These are phyloP conservation scores for Erodium texanum DNA, from an alignment of 441 rosid genomes.

Conservation along the genomic window DNA sequence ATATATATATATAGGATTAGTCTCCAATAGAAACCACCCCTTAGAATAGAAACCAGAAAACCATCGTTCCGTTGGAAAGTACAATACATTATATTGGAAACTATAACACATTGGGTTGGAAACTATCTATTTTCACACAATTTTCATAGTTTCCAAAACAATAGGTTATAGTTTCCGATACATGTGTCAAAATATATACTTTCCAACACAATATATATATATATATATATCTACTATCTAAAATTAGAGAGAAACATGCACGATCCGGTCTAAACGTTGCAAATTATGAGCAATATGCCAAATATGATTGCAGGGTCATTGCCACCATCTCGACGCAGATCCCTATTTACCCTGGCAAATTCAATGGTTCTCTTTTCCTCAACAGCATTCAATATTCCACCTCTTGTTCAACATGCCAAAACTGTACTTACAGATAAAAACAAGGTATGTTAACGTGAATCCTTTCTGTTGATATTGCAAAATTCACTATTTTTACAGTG, in stretches of 20 bases:
- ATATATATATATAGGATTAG: no score
- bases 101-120: no score
- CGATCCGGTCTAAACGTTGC: background rate
- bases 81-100: no score
- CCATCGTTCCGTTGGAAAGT: no score
- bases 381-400: constrained; percentile 50
- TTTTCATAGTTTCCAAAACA: no score
- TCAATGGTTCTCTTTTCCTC: constrained; percentile 88
- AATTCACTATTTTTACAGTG: constrained; percentile 11
- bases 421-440: constrained; percentile 43
- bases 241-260: background rate
- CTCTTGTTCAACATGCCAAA: constrained; percentile 50
- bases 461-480: constrained; percentile 12
- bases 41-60: no score
- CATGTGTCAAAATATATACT: no score
- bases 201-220: no score
- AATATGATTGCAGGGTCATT: constrained; percentile 49
- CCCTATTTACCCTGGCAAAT: constrained; percentile 70
- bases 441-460: constrained; percentile 46
- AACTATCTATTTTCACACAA: no score
- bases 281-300: constrained; percentile 1
- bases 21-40: no score
- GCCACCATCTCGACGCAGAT: constrained; percentile 68
- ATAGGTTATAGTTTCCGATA: no score
- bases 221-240: background rate